Evolutionary conservation across 1,284 basidiomycete species (phyloP).

Genomic region (Mycena sp.): DNA sequence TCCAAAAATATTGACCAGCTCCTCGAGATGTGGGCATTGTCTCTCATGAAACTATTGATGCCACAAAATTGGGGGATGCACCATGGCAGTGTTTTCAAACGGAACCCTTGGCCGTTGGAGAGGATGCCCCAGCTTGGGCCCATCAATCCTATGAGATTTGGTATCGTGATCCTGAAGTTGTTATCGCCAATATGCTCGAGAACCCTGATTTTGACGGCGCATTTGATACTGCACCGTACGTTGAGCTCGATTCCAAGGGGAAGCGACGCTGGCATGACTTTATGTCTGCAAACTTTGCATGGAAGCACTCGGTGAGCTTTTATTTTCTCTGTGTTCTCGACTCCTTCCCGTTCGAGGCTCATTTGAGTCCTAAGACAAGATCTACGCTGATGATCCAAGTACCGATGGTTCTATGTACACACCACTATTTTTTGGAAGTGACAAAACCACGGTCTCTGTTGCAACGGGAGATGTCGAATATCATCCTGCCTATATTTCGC

Average conservation of each 20-base stretch:
- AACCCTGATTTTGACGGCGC: constrained; percentile 41
- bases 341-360: background rate
- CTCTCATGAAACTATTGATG: constrained; percentile 37
- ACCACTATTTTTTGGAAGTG: constrained; percentile 45
- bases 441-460: constrained; percentile 50
- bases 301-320: constrained; percentile 36
- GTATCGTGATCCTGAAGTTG: constrained; percentile 40
- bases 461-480: constrained; percentile 46
- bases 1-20: constrained; percentile 8
- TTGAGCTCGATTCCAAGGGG: constrained; percentile 22
- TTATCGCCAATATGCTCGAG: constrained; percentile 39
- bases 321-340: no score
- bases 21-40: constrained; percentile 27
- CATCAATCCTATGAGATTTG: constrained; percentile 44
- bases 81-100: constrained; percentile 41
- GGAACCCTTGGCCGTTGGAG: constrained; percentile 31
- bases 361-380: constrained; percentile 20
- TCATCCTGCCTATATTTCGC: constrained; percentile 42
- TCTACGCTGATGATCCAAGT: constrained; percentile 25
- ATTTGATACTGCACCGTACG: constrained; percentile 41
- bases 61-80: constrained; percentile 35
- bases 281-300: constrained; percentile 24
- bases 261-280: constrained; percentile 30
- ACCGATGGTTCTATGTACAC: constrained; percentile 42
- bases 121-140: constrained; percentile 43